These are phyloP conservation scores for Neonectria hederae DNA, from an alignment of 2,329 filamentous ascomycete species.

Conservation along the genomic window DNA sequence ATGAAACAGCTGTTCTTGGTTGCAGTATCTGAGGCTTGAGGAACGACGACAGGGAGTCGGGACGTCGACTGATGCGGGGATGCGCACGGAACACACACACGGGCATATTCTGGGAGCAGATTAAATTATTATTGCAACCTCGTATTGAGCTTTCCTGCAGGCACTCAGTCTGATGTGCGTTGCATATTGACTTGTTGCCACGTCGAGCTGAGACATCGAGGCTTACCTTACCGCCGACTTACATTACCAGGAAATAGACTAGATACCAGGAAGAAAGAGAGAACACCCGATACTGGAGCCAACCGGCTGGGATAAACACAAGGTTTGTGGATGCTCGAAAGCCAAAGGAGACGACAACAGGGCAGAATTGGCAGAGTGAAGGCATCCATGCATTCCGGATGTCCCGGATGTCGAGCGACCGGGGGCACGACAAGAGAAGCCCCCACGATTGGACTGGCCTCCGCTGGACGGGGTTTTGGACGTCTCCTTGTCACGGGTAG, in stretches of 20 bases:
- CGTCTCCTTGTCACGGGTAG: not conserved
- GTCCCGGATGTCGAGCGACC: conserved; percentile 6
- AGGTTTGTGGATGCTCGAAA: not conserved
- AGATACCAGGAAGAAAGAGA: not conserved
- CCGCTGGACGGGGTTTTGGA: not conserved
- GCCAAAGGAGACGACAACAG: not conserved
- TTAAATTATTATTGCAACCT: not conserved
- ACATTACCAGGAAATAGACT: too few species aligned
- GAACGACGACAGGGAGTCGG: too few species aligned
- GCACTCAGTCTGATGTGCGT: not conserved
- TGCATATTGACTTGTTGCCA: not conserved
- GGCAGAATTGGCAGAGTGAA: not conserved
- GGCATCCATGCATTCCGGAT: not conserved
- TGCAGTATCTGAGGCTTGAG: not conserved
- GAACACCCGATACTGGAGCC: not conserved
- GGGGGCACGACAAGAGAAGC: not conserved
- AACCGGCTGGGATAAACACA: not conserved
- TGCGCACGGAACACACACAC: not conserved
- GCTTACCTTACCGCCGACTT: not conserved
- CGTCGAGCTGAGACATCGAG: not conserved
- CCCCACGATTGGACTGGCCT: not conserved
- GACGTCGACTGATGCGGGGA: not conserved
- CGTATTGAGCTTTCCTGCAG: not conserved
- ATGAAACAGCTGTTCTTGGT: too few species aligned
- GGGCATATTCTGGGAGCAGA: not conserved